A percentile compares a stretch with the other conserved stretches of the same genome.
Evolutionary conservation across 2,329 filamentous ascomycete species (phyloP).

Genomic region (Lecanoromycetidae sp.): DNA sequence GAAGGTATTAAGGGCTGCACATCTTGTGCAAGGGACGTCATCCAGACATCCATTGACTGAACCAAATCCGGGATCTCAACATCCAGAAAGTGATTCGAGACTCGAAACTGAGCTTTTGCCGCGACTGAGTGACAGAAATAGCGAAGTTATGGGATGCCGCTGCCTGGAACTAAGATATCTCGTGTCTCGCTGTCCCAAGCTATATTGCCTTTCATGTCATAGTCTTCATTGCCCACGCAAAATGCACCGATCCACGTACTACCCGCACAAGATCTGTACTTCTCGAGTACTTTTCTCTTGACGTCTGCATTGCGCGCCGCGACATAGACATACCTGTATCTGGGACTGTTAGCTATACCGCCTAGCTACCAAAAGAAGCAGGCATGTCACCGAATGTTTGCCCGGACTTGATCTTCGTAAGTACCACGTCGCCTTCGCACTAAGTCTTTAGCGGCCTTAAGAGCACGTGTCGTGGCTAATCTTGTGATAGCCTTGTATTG

Average conservation of each 20-base stretch:
- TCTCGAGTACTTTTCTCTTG: constrained; percentile 20
- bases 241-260: constrained; percentile 24
- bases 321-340: constrained; percentile 22
- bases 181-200: constrained; percentile 22
- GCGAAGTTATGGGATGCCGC: constrained; percentile 26
- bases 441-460: no score
- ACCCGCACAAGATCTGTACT: constrained; percentile 21
- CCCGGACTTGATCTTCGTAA: no score
- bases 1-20: not conserved
- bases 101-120: constrained; percentile 24
- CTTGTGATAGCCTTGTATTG: no score
- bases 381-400: no score
- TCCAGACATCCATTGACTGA: constrained; percentile 24
- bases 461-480: no score
- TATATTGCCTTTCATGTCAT: constrained; percentile 23
- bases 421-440: no score
- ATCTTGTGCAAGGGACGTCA: not conserved
- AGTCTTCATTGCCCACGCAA: constrained; percentile 28
- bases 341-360: constrained; percentile 18
- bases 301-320: constrained; percentile 25
- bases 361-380: constrained; percentile 19
- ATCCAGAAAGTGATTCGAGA: constrained; percentile 24
- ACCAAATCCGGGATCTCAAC: constrained; percentile 22
- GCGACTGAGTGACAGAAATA: constrained; percentile 26
- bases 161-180: constrained; percentile 19